These are phyloP conservation scores for Penicillium paradoxum DNA, from an alignment of 495 filamentous ascomycete species.

Conservation along the genomic window DNA sequence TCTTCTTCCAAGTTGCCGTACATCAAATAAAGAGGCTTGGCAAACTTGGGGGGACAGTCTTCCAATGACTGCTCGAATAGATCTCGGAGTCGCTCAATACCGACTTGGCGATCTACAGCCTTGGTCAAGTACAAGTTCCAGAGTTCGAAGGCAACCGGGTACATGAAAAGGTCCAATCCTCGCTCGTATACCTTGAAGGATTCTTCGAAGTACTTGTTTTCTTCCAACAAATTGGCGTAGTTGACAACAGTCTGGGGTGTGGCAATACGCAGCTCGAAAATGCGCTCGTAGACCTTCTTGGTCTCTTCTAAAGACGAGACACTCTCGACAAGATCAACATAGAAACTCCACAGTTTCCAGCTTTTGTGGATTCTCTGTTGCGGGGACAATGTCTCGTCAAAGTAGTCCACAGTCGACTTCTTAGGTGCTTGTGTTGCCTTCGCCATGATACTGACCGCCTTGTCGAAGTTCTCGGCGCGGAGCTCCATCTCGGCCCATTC, in stretches of 20 bases:
- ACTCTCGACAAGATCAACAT: conserved; percentile 96
- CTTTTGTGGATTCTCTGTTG: conserved; percentile 98
- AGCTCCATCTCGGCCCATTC: conserved; percentile 99
- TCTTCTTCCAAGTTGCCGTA: conserved; percentile 98
- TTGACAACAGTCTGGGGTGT: conserved; percentile 98
- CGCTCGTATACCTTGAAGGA: conserved; percentile 97
- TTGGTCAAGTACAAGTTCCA: conserved; percentile 99
- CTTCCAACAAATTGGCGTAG: conserved; percentile 93
- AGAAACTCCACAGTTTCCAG: conserved; percentile 99
- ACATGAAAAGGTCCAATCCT: conserved; percentile 93
- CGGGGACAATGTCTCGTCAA: conserved; percentile 88
- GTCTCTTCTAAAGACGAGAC: conserved; percentile 90
- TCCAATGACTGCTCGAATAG: conserved; percentile 97
- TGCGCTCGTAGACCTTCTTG: conserved; percentile 88
- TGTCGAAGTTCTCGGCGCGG: conserved; percentile 91
- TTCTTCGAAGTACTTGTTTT: conserved; percentile 94
- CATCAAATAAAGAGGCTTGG: conserved; percentile 94
- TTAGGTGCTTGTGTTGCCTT: conserved; percentile 96
- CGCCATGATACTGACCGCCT: conserved; percentile 90
- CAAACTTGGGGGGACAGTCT: conserved; percentile 91
- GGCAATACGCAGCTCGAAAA: conserved; percentile 97
- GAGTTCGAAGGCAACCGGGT: conserved; percentile 95
- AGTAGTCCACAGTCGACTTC: conserved; percentile 93
- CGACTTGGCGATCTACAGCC: conserved; percentile 90
- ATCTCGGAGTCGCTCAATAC: conserved; percentile 90